phyloP scores from a whole-genome alignment of 2,329 filamentous ascomycete genomes.

The Talaromyces funiculosus region DNA sequence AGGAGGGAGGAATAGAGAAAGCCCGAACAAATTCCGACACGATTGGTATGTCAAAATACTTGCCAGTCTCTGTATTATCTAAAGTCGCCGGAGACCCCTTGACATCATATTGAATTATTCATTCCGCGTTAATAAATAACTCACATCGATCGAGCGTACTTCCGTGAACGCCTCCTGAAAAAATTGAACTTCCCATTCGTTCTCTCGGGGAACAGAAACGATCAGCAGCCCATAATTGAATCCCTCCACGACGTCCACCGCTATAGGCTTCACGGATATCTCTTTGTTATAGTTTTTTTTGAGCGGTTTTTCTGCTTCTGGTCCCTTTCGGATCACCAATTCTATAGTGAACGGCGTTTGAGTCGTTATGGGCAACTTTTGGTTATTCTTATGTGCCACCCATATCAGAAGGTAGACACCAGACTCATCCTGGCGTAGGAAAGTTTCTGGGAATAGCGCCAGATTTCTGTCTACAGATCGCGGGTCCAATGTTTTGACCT shows the following conservation, averaged over 20 bases:
- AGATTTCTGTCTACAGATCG: not conserved
- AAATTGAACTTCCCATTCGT: not conserved
- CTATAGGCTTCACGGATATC: not conserved
- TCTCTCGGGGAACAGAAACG: not conserved
- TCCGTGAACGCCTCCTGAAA: not conserved
- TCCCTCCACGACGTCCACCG: not conserved
- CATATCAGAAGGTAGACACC: not conserved
- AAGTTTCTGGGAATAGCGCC: not conserved
- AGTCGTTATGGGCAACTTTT: not conserved
- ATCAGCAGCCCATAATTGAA: not conserved
- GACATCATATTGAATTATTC: not conserved
- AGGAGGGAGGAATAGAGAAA: not conserved
- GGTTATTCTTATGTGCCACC: not conserved
- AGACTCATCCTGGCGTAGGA: not conserved
- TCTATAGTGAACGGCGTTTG: not conserved
- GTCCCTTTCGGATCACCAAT: not conserved
- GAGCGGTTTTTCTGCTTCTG: not conserved
- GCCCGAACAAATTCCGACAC: not conserved
- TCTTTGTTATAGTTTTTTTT: not conserved
- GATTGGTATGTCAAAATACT: not conserved
- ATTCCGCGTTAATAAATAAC: not conserved
- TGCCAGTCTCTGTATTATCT: not conserved
- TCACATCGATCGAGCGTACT: not conserved
- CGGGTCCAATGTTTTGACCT: not conserved
- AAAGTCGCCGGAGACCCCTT: not conserved